Conservation (phyloP, 768 basidiomycete genomes). For the Kwoniella sp. region DNA sequence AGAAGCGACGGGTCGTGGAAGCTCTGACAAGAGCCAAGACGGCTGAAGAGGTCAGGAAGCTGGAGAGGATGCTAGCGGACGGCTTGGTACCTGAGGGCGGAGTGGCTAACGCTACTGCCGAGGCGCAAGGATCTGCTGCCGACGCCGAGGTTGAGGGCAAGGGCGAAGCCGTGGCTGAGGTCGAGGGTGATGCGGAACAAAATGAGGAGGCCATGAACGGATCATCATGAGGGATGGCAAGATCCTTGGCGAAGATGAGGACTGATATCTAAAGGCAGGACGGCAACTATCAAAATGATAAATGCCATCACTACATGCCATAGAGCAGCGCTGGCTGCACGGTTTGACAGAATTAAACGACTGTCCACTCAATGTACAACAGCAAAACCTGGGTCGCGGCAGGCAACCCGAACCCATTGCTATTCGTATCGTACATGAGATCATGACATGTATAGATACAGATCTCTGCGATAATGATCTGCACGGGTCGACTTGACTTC, state of each 20-base stretch:
- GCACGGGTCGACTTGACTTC: too few relatives aligned
- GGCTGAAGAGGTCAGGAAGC: conserved; percentile 52
- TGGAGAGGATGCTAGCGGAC: conserved; percentile 57
- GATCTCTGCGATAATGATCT: conserved; percentile 3
- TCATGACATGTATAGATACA: not conserved
- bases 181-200: not conserved
- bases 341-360: too few relatives aligned
- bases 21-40: conserved; percentile 53
- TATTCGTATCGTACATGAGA: not conserved
- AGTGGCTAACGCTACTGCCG: conserved; percentile 13
- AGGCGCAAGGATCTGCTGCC: not conserved
- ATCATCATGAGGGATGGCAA: not conserved
- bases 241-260: not conserved
- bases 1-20: conserved; percentile 54
- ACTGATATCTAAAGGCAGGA: not conserved
- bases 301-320: too few relatives aligned
- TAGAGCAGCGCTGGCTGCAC: too few relatives aligned
- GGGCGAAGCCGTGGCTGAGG: not conserved
- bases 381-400: too few relatives aligned
- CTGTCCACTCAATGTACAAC: not conserved
- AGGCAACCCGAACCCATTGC: too few relatives aligned
- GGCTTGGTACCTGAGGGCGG: conserved; percentile 55
- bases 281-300: too few relatives aligned
- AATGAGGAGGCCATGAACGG: conserved; percentile 8
- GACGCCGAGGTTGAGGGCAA: not conserved